These are phyloP conservation scores for Hymenoscyphus fraxineus DNA, from an alignment of 2,329 filamentous ascomycete species.

Conservation along the genomic window DNA sequence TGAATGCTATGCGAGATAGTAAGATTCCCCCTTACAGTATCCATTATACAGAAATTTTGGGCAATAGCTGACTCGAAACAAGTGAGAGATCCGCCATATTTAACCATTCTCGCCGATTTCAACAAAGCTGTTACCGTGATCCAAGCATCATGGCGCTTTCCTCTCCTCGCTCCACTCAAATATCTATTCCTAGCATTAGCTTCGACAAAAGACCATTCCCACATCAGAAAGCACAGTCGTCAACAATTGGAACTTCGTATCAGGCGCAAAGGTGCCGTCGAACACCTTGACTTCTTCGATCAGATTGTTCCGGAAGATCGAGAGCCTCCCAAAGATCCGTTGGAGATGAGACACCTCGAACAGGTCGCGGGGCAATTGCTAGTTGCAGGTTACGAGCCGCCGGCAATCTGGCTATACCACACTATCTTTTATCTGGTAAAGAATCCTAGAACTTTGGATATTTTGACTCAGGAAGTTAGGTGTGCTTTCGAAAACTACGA, in stretches of 20 bases:
- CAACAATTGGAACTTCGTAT: not conserved
- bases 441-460: not conserved
- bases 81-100: not conserved
- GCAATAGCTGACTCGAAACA: not conserved
- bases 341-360: constrained; percentile 9
- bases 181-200: not conserved
- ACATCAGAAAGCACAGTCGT: not conserved
- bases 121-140: not conserved
- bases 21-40: not conserved
- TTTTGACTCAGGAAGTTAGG: constrained; percentile 2
- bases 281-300: constrained; percentile 9
- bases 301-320: not conserved
- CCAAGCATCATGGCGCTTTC: constrained; percentile 1
- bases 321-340: constrained; percentile 3
- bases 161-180: constrained; percentile 1
- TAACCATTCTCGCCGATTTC: not conserved
- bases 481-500: not conserved
- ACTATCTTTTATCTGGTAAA: constrained; percentile 7
- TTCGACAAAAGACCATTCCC: not conserved
- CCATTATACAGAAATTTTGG: not conserved
- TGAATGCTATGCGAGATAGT: constrained; percentile 12
- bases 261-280: not conserved
- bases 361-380: constrained; percentile 6
- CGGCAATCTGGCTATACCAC: constrained; percentile 8
- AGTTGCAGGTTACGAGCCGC: constrained; percentile 5